Evolutionary conservation across 139 green algal genomes (phyloP).

Genomic region (Micractinium conductrix): DNA sequence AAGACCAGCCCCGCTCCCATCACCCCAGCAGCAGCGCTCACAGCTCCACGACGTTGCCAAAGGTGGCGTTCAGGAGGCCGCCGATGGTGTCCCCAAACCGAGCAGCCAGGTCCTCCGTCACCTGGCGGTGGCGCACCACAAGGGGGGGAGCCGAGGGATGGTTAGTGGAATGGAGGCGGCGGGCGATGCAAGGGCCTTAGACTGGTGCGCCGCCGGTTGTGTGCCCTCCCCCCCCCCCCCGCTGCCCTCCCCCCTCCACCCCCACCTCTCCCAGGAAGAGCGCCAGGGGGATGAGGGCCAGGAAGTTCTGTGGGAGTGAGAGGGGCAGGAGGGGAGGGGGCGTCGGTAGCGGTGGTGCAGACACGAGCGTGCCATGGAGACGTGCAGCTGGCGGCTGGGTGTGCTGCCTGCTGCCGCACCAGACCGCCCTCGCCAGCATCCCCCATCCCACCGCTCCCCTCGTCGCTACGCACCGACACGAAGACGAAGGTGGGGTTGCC

Average conservation of each 20-base stretch:
- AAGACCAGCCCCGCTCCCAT: background rate
- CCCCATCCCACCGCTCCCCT: background rate
- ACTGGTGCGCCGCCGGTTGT: no score
- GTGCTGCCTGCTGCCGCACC: no score
- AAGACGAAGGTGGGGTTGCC: constrained; percentile 62
- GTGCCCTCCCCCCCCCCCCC: background rate
- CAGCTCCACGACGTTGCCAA: constrained; percentile 96
- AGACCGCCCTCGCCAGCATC: no score
- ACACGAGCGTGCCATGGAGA: background rate
- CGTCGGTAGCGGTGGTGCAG: background rate
- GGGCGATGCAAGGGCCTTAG: no score
- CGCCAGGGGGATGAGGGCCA: constrained; percentile 82
- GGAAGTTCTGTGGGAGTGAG: constrained; percentile 74
- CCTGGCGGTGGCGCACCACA: background rate
- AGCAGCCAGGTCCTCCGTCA: constrained; percentile 89
- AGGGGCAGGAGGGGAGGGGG: background rate
- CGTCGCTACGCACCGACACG: constrained; percentile 39
- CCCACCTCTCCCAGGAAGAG: constrained; percentile 84
- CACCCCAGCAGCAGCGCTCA: background rate
- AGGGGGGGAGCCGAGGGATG: no score
- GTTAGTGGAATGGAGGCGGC: background rate
- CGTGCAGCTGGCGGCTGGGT: no score
- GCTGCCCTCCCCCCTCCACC: background rate
- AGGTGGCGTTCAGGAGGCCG: constrained; percentile 89
- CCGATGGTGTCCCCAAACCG: constrained; percentile 77